These are phyloP conservation scores for Alloteropsis semialata DNA, from an alignment of 176 grass and related monocot species.

Conservation along the genomic window DNA sequence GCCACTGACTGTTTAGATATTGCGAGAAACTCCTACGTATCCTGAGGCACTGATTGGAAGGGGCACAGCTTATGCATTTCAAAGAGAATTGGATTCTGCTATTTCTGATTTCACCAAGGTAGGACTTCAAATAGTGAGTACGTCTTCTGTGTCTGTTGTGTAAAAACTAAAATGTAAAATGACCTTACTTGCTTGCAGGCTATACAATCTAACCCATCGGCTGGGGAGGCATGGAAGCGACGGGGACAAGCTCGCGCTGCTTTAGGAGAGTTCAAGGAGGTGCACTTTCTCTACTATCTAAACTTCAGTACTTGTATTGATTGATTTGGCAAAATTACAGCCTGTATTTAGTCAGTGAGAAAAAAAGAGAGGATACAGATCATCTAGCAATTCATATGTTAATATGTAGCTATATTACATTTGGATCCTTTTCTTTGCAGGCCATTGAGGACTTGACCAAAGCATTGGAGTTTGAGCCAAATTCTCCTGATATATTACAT, in stretches of 20 bases:
- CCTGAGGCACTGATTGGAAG: constrained; percentile 98
- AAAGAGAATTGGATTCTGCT: constrained; percentile 95
- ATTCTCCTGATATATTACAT: constrained; percentile 96
- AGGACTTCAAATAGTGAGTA: constrained; percentile 24
- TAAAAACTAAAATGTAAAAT: constrained; percentile 42
- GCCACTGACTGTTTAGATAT: constrained; percentile 52
- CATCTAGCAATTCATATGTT: neutral
- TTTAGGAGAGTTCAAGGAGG: constrained; percentile 91
- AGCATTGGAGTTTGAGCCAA: constrained; percentile 92
- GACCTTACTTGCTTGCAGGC: constrained; percentile 48
- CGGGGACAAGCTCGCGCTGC: constrained; percentile 96
- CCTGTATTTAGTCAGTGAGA: neutral
- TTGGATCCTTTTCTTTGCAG: constrained; percentile 47
- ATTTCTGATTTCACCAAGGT: constrained; percentile 98
- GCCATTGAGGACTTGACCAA: constrained; percentile 89
- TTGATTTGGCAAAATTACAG: neutral
- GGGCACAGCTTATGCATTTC: constrained; percentile 97
- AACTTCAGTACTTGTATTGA: constrained; percentile 12
- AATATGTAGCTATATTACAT: constrained; percentile 10
- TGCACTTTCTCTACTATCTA: constrained; percentile 30
- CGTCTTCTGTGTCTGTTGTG: neutral
- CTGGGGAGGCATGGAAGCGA: constrained; percentile 97
- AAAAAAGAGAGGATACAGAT: neutral
- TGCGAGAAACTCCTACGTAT: constrained; percentile 92
- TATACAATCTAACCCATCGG: constrained; percentile 81